Base-by-base conservation (phyloP, 2,329 filamentous ascomycete genomes). In the Talaromyces sp. region DNA sequence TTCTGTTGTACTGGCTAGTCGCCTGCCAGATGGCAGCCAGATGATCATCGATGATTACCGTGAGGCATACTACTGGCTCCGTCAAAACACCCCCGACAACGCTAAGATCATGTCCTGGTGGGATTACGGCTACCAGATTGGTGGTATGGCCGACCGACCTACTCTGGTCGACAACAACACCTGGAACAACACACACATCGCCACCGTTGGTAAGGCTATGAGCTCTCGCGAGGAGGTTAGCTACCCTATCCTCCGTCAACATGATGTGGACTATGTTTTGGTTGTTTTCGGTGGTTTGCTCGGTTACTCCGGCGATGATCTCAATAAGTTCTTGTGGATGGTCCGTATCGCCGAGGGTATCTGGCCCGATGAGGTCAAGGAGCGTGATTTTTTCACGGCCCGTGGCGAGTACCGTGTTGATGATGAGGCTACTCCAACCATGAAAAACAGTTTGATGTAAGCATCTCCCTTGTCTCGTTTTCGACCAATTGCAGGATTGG, bases 261-360 rank as follows among this genome's bases (percentile, higher is more conserved):
- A 99, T 69, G 94, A 99, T 76, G 94, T 99, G 3, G 93, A 99
- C 76, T 99, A 99, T 66, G 91, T 99, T n/a, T 82, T 99, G 49
- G 86, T 99, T 17, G 94, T 99, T 51, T 99, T 97, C 66, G 94
- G 94, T 67, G 94, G 91, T 71, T 85, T 99, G 53, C 81, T 99
- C 35, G 95, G 95, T 51, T 99, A 99, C 80, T 97, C 92, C 47
- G 94, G 94, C 59, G 94, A 99, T 66, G 94, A 99, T 70, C 96
- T 99, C 80, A 99, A 99, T 82, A 99, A 99, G 80, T 99, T 99
- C 81, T 81, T 99, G 64, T 99, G 94, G 94, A 99, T 99, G 95
- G 92, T 99, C 53, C 86, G 94, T 71, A 99, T 99, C 69, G 94
- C 94, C 35, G 94, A 99, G 77, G 94, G 94, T 60, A 97, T 99